Evolutionary conservation across 139 green algal genomes (phyloP).

Genomic region (Eudorina sp.): DNA sequence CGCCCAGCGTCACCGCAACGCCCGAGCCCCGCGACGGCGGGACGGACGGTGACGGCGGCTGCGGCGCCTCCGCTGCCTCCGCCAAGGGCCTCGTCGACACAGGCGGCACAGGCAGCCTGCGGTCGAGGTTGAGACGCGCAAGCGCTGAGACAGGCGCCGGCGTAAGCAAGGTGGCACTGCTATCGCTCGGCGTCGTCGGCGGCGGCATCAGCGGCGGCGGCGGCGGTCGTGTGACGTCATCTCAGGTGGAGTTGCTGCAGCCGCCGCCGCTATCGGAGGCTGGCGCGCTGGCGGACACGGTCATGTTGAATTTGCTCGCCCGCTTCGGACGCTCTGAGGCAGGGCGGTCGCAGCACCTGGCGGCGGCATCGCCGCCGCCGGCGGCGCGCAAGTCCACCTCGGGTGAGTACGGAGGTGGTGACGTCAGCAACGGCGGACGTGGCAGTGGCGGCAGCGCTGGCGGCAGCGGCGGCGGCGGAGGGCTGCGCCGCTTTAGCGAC

Average conservation of each 20-base stretch:
- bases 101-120: background rate
- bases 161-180: background rate
- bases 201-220: too few relatives aligned
- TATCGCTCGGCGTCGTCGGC: too few relatives aligned
- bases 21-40: too few relatives aligned
- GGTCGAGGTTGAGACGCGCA: too few relatives aligned
- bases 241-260: too few relatives aligned
- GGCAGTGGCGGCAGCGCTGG: background rate
- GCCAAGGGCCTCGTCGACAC: too few relatives aligned
- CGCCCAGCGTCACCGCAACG: background rate
- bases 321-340: background rate
- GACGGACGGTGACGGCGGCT: background rate
- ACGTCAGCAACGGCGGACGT: too few relatives aligned
- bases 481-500: background rate
- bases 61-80: too few relatives aligned
- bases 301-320: background rate
- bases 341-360: background rate
- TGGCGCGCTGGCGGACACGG: conserved; percentile 5
- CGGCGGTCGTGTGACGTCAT: too few relatives aligned
- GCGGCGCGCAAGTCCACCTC: background rate
- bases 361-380: background rate
- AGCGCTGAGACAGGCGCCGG: too few relatives aligned
- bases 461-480: background rate
- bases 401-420: too few relatives aligned
- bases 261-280: background rate